These are phyloP conservation scores for Solanum hybrid DNA, from an alignment of 305 asterid species.

Conservation along the genomic window DNA sequence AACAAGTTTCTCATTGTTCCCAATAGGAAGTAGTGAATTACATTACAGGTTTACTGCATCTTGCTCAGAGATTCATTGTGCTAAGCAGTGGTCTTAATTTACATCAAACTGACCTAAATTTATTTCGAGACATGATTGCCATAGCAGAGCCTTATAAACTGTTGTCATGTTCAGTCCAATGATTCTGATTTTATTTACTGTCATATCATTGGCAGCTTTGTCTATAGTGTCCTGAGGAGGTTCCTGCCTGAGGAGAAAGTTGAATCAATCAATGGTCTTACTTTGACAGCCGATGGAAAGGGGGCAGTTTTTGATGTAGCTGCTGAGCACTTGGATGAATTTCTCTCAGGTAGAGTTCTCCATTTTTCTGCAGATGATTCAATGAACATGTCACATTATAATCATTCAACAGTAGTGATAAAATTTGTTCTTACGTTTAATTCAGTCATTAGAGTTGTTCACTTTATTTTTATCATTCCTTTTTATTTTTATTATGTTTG, in stretches of 20 bases:
- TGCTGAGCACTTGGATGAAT: conserved; percentile 45
- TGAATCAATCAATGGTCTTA: conserved; percentile 72
- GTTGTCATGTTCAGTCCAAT: neutral
- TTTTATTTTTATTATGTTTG: conserved; percentile 8
- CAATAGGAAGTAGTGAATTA: neutral
- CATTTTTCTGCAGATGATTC: neutral
- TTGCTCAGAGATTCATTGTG: neutral
- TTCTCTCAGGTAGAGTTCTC: conserved; percentile 46
- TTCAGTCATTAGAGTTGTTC: neutral
- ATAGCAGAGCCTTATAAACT: neutral
- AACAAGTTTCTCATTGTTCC: neutral
- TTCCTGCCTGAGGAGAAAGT: conserved; percentile 82
- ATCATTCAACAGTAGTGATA: neutral
- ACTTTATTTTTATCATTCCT: neutral
- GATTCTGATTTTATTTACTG: neutral
- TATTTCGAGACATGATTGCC: neutral
- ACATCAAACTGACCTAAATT: neutral
- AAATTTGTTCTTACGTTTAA: neutral
- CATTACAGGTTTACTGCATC: neutral
- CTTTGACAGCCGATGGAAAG: conserved; percentile 82
- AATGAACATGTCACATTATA: neutral
- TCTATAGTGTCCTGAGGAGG: conserved; percentile 54
- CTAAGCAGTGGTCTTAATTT: neutral
- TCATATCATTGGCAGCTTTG: conserved; percentile 38
- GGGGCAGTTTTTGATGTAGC: conserved; percentile 92